Evolutionary conservation across 2,329 filamentous ascomycete genomes (phyloP).

Genomic region (Parafenestella ontariensis): DNA sequence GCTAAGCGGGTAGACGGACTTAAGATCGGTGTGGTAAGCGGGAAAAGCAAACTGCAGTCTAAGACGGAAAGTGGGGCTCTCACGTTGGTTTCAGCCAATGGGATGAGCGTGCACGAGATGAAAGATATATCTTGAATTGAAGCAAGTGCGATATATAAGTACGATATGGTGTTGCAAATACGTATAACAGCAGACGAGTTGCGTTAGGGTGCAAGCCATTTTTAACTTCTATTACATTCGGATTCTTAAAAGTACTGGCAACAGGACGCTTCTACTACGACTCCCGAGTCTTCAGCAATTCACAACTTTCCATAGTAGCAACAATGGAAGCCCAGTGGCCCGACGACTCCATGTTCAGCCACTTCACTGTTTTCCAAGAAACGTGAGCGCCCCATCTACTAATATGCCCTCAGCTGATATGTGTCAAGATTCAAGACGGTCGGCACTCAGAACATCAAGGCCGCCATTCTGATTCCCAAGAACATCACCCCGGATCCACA

Average conservation of each 20-base stretch:
- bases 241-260: not conserved
- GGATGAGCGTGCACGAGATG: not conserved
- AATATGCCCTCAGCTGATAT: not conserved
- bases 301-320: not conserved
- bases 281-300: not conserved
- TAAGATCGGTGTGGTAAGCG: not conserved
- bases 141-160: not conserved
- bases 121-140: not conserved
- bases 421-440: not conserved
- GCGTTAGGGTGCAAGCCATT: not conserved
- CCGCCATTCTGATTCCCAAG: not conserved
- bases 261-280: not conserved
- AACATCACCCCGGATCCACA: not conserved
- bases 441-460: not conserved
- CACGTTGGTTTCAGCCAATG: not conserved
- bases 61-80: not conserved
- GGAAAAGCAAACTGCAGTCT: not conserved
- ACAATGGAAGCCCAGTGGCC: not conserved
- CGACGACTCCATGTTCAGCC: not conserved
- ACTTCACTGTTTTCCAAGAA: not conserved
- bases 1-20: not conserved
- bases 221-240: not conserved
- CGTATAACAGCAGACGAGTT: not conserved
- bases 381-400: not conserved
- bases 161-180: not conserved